A percentile compares a stretch with the other conserved stretches of the same genome.
phyloP scores from a whole-genome alignment of 2,329 filamentous ascomycete genomes.

The Ceratocystis colombiana region DNA sequence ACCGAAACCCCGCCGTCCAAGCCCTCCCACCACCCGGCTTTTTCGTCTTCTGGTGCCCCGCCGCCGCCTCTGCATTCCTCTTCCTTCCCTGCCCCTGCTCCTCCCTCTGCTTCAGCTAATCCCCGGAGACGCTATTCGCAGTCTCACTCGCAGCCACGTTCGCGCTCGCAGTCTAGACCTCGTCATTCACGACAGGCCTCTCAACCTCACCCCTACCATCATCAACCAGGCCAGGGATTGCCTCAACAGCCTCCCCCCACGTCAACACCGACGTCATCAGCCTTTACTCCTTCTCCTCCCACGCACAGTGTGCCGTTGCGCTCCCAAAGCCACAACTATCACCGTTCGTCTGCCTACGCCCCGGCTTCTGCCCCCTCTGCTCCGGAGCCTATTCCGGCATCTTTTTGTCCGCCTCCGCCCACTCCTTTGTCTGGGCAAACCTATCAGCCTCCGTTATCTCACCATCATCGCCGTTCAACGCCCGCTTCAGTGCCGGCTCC shows the following conservation, averaged over 20 bases:
- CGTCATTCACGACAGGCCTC: conserved; percentile 23
- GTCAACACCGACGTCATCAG: conserved; percentile 10
- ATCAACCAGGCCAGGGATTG: conserved; percentile 4
- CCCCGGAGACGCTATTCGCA: conserved; percentile 18
- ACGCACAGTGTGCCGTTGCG: conserved; percentile 23
- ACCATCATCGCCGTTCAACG: background rate
- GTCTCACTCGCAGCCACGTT: conserved; percentile 9
- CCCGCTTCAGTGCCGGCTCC: conserved; percentile 7
- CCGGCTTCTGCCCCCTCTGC: conserved; percentile 1
- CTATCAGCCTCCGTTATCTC: background rate
- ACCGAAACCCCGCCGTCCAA: conserved; percentile 6
- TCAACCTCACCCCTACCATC: conserved; percentile 19
- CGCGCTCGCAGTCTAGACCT: conserved; percentile 15
- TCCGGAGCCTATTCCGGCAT: background rate
- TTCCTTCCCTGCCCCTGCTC: background rate
- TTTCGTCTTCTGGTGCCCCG: conserved; percentile 7
- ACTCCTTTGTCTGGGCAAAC: background rate
- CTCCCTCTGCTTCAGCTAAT: conserved; percentile 19
- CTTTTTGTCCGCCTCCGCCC: background rate
- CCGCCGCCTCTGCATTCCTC: conserved; percentile 18
- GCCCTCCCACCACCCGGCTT: background rate
- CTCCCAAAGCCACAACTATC: conserved; percentile 24
- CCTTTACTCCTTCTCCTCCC: conserved; percentile 24
- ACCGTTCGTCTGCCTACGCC: conserved; percentile 19
- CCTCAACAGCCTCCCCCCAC: background rate